Percentiles rank a stretch among this genome's conserved stretches.
Evolutionary conservation across 768 basidiomycete genomes (phyloP).

Genomic region (Lactarius evosmus): DNA sequence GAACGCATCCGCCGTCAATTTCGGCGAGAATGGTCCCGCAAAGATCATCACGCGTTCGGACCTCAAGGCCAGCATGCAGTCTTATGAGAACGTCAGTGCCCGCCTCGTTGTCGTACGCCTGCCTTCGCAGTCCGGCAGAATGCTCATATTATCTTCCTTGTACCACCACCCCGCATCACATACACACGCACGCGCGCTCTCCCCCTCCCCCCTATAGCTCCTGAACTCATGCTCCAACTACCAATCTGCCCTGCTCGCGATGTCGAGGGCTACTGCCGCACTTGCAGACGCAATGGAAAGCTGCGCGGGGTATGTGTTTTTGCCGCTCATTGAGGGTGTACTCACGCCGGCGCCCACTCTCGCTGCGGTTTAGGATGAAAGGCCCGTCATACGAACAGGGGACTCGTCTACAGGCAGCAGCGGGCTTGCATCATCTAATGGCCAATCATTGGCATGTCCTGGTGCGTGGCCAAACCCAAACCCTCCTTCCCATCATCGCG

Average conservation of each 20-base stretch:
- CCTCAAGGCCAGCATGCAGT: conserved; percentile 71
- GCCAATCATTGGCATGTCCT: conserved; percentile 92
- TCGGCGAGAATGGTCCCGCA: conserved; percentile 68
- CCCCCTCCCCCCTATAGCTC: too few relatives aligned
- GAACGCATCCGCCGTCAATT: conserved; percentile 72
- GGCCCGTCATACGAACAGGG: conserved; percentile 79
- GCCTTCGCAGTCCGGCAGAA: not conserved
- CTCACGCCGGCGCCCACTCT: not conserved
- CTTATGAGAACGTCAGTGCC: conserved; percentile 72
- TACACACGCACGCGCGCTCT: too few relatives aligned
- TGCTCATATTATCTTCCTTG: not conserved
- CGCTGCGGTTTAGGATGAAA: conserved; percentile 51
- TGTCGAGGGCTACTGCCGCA: conserved; percentile 78
- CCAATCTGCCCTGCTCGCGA: conserved; percentile 71
- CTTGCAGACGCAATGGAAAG: conserved; percentile 86
- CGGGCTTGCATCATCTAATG: conserved; percentile 87
- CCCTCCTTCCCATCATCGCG: not conserved
- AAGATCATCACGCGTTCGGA: conserved; percentile 82
- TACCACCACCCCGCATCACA: not conserved
- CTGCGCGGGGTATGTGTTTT: conserved; percentile 72
- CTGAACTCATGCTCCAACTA: conserved; percentile 74
- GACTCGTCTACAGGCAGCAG: conserved; percentile 78
- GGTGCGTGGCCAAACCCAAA: conserved; percentile 43
- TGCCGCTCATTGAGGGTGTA: too few relatives aligned
- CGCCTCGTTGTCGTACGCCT: not conserved